Conservation (phyloP, 768 basidiomycete species). For the Mycena maculata region DNA sequence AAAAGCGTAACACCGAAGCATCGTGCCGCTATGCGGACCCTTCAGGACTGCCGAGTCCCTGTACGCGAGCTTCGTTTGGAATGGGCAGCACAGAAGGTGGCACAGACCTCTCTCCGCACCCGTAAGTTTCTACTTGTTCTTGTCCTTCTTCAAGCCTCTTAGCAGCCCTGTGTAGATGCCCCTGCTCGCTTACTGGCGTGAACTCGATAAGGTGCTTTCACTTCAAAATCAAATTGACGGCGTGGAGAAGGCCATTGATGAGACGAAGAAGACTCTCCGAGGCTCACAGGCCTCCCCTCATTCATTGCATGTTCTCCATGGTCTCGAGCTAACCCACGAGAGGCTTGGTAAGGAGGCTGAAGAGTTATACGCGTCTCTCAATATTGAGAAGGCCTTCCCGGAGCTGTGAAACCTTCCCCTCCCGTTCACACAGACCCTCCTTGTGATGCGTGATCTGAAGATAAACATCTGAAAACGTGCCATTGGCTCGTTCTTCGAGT, state of each 20-base stretch:
- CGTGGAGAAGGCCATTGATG: constrained; percentile 40
- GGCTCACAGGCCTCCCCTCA: constrained; percentile 11
- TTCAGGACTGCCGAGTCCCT: too few species aligned
- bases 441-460: constrained; percentile 37
- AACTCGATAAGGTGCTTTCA: constrained; percentile 45
- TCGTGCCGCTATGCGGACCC: too few species aligned
- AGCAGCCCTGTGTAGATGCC: constrained; percentile 45
- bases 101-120: constrained; percentile 44
- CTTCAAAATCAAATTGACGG: constrained; percentile 45
- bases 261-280: too few species aligned
- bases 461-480: constrained; percentile 41
- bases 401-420: constrained; percentile 44
- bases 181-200: constrained; percentile 46
- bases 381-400: constrained; percentile 46
- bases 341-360: constrained; percentile 43
- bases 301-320: constrained; percentile 29
- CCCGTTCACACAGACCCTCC: constrained; percentile 44
- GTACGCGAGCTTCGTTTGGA: too few species aligned
- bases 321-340: constrained; percentile 37
- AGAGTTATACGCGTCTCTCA: constrained; percentile 47
- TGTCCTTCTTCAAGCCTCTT: too few species aligned
- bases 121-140: too few species aligned
- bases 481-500: constrained; percentile 41
- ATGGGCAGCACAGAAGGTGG: constrained; percentile 47
- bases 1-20: too few species aligned